Base-by-base conservation (phyloP, 441 rosid genomes). In the Gossypium trilobum region DNA sequence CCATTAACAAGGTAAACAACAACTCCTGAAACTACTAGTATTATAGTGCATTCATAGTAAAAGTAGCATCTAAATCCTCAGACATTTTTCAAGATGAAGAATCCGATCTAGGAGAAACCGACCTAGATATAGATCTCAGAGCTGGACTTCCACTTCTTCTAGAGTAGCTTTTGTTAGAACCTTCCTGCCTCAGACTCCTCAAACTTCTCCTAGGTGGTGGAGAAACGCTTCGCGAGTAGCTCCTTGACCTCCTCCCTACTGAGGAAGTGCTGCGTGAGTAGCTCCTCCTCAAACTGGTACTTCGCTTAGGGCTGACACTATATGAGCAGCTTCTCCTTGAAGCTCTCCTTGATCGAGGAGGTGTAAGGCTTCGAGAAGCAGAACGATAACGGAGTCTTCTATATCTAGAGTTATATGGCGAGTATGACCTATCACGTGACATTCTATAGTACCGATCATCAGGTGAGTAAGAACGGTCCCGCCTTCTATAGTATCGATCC, bases 81-180 rank as follows among this genome's bases (percentile, higher is more conserved):
- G 13, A 8, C 5, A 14, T 29, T 10, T 39, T 46, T 78, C 63
- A 83, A 5, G 60, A 51, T 5, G 81, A 79, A 0, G 89, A 82
- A 14, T 67, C n/a, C 6, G 87, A 84, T 25, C 77, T 70, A 1
- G 91, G 87, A 65, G 83, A 82, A 23, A 60, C 80, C 11, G 96
- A 88, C 74, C 97, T 81, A 1, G 89, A 86, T 19, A 78, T 61
- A 0, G 82, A 82, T 62, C 87, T 77, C 3, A 89, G 80, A 78
- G 84, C 85, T 5, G 81, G 75, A 75, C 88, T 80, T 5, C 56
- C 80, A 72, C 88, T 89, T 3, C 68, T 85, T 58, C 80, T 66
- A n/a, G 81, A 74, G 58, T 56, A 75, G 33, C 84, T 77, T 51
- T 81, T 81, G 0, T 60, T 27, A 2, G 74, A 64, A 2, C 46